Percentiles rank a stretch among this genome's conserved stretches.
Conservation (phyloP, 148 eudicot genomes). For the Rheum nobile region DNA sequence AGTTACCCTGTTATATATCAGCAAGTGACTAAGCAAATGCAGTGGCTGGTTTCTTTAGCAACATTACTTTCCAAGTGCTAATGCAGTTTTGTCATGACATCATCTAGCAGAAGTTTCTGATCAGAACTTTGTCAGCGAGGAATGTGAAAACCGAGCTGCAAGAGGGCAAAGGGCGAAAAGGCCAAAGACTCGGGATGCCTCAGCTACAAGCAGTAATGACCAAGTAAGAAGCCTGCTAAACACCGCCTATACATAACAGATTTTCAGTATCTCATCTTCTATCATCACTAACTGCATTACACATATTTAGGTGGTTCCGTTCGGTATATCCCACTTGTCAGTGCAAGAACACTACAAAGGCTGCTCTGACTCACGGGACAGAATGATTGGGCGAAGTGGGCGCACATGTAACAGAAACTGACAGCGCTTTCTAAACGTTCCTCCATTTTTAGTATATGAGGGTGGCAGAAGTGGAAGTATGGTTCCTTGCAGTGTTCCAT, state of each 20-base stretch:
- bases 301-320: slow-evolving; percentile 25
- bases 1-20: no score
- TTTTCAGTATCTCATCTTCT: neutral
- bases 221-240: slow-evolving; percentile 15
- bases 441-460: neutral
- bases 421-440: neutral
- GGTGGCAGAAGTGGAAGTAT: neutral
- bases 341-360: neutral
- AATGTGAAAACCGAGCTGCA: slow-evolving; percentile 21
- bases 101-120: slow-evolving; percentile 45
- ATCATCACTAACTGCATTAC: neutral
- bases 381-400: neutral
- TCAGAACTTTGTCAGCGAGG: slow-evolving; percentile 63
- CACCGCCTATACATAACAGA: neutral
- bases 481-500: neutral
- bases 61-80: neutral
- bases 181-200: slow-evolving; percentile 14
- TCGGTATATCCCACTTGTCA: neutral
- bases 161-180: slow-evolving; percentile 25
- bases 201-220: slow-evolving; percentile 18
- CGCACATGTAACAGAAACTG: neutral
- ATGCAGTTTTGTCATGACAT: neutral
- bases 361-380: neutral
- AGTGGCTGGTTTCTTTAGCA: no score
- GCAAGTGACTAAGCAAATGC: no score